Base-by-base conservation (phyloP, 108 stramenopile genomes). In the Epithemia pelagica region DNA sequence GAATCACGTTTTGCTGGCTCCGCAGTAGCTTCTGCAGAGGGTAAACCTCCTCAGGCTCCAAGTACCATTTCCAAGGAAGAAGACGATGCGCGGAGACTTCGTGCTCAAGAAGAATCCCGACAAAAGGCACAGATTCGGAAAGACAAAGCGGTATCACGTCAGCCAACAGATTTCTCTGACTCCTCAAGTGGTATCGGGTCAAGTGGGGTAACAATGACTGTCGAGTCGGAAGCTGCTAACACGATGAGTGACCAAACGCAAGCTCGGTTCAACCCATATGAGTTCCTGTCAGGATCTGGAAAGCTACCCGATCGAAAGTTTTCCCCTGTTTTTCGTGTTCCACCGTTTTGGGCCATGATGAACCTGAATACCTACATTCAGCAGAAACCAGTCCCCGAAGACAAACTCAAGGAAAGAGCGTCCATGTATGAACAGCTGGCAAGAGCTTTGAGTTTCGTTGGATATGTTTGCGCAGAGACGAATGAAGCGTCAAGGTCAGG, bases 331-430 rank as follows among this genome's bases (percentile, higher is more conserved):
- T 90, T 89, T 66, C 83, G 92, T 1, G 86, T 87, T 55, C 86
- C 80, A 62, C 92, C 89, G 1, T 94, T 94, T 60, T 90, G 92
- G 89, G 78, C 86, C 21, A 66, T 94, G 59, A 73, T 94, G 86
- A 80, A 82, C 58, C 64, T 94, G 76, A 86, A 87, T 52, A 84
- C 78, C 18, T 94, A 94, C 67, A 77, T 94, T 32, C 82, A 88
- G 32, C 72, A 78, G 46, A 74, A 68, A 54, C 75, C 79, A 19
- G 59, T 80, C 57, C 73, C 84, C 0, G 57, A 65, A 25, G 90
- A 88, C 53, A 71, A 76, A 37, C 25, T 75, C 28, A 72, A 72
- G 0, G 81, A 85, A 28, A 60, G 74, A 19, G 75, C 87, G 25
- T 85, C 82, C 0, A 86, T 81, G 56, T 94, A 94, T 66, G 86